phyloP scores from a whole-genome alignment of 2,329 filamentous ascomycete genomes.

The Dactylonectria estremocensis region DNA sequence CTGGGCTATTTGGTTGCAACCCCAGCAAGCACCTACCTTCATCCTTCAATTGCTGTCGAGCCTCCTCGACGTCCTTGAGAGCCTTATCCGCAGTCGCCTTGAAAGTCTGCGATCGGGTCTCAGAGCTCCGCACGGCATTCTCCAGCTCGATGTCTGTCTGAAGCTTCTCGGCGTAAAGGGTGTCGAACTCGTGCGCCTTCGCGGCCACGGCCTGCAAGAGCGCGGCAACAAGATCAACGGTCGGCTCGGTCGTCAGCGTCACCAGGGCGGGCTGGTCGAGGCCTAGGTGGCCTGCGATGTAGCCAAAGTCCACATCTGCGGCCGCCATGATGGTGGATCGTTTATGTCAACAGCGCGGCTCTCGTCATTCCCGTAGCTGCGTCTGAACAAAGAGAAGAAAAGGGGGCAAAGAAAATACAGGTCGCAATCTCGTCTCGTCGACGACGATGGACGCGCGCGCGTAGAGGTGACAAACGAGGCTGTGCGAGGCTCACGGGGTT shows the following conservation, averaged over 20 bases:
- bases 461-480: neutral
- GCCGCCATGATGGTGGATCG: slow-evolving; percentile 58
- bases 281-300: slow-evolving; percentile 80
- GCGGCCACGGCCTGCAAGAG: slow-evolving; percentile 82
- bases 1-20: neutral
- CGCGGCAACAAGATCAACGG: slow-evolving; percentile 81
- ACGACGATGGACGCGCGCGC: slow-evolving; percentile 15
- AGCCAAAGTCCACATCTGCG: slow-evolving; percentile 75
- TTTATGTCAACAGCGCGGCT: slow-evolving; percentile 43
- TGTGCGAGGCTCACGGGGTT: slow-evolving; percentile 12
- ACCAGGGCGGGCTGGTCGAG: slow-evolving; percentile 76
- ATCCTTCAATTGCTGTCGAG: slow-evolving; percentile 84
- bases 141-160: slow-evolving; percentile 94
- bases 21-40: slow-evolving; percentile 73
- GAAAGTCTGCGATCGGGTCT: slow-evolving; percentile 85
- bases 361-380: slow-evolving; percentile 48
- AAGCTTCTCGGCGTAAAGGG: slow-evolving; percentile 88
- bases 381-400: slow-evolving; percentile 15
- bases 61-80: slow-evolving; percentile 85
- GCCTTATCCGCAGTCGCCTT: slow-evolving; percentile 88
- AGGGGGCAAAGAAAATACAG: slow-evolving; percentile 13
- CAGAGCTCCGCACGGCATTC: slow-evolving; percentile 86
- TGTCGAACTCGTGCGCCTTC: slow-evolving; percentile 88
- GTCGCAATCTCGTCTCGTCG: slow-evolving; percentile 11
- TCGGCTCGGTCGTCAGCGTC: slow-evolving; percentile 77